Percentiles rank a stretch among this genome's conserved stretches.
These are phyloP conservation scores for Wallacemonas sp. DNA, from an alignment of 208 protist species.

Conservation along the genomic window DNA sequence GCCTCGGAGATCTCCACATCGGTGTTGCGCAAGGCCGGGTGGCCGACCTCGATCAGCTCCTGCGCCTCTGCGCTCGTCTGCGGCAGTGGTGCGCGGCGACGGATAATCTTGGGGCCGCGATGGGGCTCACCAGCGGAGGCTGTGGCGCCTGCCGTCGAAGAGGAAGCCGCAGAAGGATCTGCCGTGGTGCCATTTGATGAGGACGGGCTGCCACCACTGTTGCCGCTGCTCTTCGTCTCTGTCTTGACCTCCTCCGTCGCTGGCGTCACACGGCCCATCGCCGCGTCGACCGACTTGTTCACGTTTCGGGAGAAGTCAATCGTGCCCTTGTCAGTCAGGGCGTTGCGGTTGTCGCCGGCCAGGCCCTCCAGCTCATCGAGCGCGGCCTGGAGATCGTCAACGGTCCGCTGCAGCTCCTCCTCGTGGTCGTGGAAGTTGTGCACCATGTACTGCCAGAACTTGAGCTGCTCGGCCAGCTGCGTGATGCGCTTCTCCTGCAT, in stretches of 20 bases:
- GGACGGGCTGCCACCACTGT: no score
- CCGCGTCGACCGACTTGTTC: constrained; percentile 33
- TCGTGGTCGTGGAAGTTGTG: constrained; percentile 93
- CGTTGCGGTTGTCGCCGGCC: constrained; percentile 42
- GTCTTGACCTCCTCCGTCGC: neutral
- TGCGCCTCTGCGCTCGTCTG: constrained; percentile 45
- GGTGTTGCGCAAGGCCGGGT: constrained; percentile 56
- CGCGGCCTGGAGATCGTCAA: constrained; percentile 61
- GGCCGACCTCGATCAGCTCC: constrained; percentile 77
- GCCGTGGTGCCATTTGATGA: neutral
- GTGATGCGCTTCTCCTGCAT: constrained; percentile 88
- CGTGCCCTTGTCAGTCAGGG: constrained; percentile 65
- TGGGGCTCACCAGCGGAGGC: neutral
- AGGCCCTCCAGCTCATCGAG: constrained; percentile 85
- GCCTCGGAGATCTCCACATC: constrained; percentile 74
- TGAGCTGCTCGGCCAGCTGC: constrained; percentile 88
- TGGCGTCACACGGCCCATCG: constrained; percentile 10
- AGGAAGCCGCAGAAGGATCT: neutral
- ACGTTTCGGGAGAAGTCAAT: constrained; percentile 76
- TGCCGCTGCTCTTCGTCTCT: neutral
- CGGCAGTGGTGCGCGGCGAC: constrained; percentile 72
- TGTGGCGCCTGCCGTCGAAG: neutral
- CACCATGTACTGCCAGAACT: constrained; percentile 94
- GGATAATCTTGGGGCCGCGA: constrained; percentile 68
- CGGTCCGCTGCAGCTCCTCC: constrained; percentile 79